Evolutionary conservation across 345 rosid species (phyloP).

Genomic region (sweet orange (Citrus sinensis)): DNA sequence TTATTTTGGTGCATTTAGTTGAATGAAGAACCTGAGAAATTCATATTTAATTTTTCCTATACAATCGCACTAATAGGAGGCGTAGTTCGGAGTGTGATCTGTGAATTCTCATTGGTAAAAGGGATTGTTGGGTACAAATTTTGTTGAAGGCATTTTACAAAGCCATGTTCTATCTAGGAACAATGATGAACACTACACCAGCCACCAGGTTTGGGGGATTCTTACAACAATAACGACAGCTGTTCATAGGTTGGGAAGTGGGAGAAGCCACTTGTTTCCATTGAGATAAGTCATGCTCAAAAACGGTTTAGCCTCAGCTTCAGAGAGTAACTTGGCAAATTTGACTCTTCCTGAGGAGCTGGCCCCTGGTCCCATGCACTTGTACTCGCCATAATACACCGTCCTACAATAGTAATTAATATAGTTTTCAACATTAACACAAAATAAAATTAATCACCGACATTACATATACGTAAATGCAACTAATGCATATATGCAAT

Average conservation of each 20-base stretch:
- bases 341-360: conserved; percentile 7
- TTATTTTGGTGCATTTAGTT: too few relatives aligned
- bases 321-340: conserved; percentile 16
- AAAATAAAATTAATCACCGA: background rate
- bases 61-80: too few relatives aligned
- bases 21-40: too few relatives aligned
- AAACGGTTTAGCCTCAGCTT: conserved; percentile 23
- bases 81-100: too few relatives aligned
- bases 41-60: too few relatives aligned
- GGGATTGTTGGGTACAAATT: too few relatives aligned
- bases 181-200: too few relatives aligned
- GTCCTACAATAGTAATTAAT: conserved; percentile 9
- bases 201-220: too few relatives aligned
- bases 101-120: too few relatives aligned
- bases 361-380: conserved; percentile 23
- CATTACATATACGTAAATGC: background rate
- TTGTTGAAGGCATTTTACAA: too few relatives aligned
- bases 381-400: conserved; percentile 31
- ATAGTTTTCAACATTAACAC: background rate
- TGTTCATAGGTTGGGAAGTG: conserved; percentile 13
- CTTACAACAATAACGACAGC: background rate
- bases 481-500: background rate
- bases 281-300: conserved; percentile 27
- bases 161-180: too few relatives aligned
- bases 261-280: conserved; percentile 31